Base-by-base conservation (phyloP, 495 filamentous ascomycete genomes). In the Stereocaulon alpinum region DNA sequence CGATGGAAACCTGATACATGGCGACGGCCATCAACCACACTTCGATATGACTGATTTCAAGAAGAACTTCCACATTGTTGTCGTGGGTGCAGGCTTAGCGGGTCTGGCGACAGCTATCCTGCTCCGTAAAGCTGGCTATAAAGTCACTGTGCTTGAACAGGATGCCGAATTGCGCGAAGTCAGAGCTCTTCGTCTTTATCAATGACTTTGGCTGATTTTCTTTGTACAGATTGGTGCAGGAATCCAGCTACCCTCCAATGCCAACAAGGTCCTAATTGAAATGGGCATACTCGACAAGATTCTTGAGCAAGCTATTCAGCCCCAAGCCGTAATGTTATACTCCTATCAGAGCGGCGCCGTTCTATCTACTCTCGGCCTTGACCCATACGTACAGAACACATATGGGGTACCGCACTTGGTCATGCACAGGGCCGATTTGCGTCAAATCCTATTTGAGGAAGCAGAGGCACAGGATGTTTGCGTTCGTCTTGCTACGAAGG, bases 241-340 rank as follows among this genome's bases (percentile, higher is more conserved):
- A 2, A 64, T 64, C 59, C 58, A 61, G 27, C 53, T 64, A 5
- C 62, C 60, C 27, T 47, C 62, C 2, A 64, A 64, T 40, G 62
- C 54, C 14, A 44, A 54, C 22, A 45, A 48, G 24, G 59, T 60
- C 40, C 48, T 64, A 17, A 45, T 47, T n/a, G 58, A 64, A 2
- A 43, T 60, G 22, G 59, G 59, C 11, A 32, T 64, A 6, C 45
- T 41, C n/a, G 48, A 61, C 9, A 62, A 55, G 43, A 40, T 64
- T 18, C 32, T 37, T 27, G 27, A 54, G 14, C 41, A 56, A 10
- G 40, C 61, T 48, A 29, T 55, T 29, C 32, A 17, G 2, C 59
- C 47, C 3, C 20, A 6, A 5, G 40, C 43, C 9, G 57, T 56
- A 11, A 44, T 48, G 24, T n/a, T 60, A 7, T 58, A 59, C 29